Evolutionary conservation across 352 stramenopile genomes (phyloP), one percentile per base, ranked within the genome.

Genomic region (Globisporangium emineosum): DNA sequence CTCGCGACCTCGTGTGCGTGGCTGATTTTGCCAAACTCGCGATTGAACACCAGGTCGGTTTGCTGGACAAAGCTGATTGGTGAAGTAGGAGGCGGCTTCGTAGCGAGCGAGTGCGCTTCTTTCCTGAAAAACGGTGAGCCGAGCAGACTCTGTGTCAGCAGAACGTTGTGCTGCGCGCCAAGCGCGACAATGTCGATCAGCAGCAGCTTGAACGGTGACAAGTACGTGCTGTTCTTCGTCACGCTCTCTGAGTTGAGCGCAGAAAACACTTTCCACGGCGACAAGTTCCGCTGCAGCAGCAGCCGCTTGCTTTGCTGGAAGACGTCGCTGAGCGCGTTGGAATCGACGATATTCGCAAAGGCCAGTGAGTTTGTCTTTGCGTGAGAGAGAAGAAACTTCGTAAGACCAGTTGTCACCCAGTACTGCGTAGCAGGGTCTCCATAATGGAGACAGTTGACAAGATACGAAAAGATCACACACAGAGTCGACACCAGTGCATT

Each of bases 371-470:
- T 74, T 0, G 67, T 47, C 51, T 73, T 79, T 25, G 70, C 72
- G 12, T 78, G 62, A 0, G 56, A 45, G 5, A 81, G 8, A 15
- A 83, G 8, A 0, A 75, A 25, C 4, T 67, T 45, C 8, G 70
- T 27, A 3, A 83, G 56, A 0, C 72, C 72, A 21, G 62, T 52
- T 3, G 57, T 5, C 2, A 57, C 37, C 75, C 77, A 81, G 23
- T 75, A 68, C 15, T 73, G 75, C 9, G 77, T 80, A 6, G 54
- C 59, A 0, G 6, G 7, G 32, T 86, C 73, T 43, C 77, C 75
- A 5, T 65, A 66, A 51, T 83, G 59, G 15, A 86, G 56, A 51
- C 65, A 75, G 57, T 86, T 83, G 17, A 78, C 69, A 1, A 86
- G 59, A 42, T 67, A 75, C 19, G 72, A 47, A 2, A 72, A 43